Conservation (phyloP, 1,284 basidiomycete species). For the Tylopilus sp. region DNA sequence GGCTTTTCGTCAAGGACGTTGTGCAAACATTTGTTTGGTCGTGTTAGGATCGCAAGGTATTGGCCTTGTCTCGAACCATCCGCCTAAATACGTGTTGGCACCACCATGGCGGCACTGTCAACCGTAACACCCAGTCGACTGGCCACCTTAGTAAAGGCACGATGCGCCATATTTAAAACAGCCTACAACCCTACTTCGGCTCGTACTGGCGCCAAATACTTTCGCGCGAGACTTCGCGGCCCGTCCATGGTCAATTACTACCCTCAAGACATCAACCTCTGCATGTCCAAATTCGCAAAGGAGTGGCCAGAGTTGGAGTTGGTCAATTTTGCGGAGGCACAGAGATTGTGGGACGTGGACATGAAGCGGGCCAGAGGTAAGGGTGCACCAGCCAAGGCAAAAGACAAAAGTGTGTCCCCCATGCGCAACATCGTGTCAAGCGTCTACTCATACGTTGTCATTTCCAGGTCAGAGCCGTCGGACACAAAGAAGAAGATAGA, state of each 20-base stretch:
- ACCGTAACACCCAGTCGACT: conserved; percentile 44
- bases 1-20: too few relatives aligned
- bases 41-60: conserved; percentile 4
- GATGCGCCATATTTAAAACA: conserved; percentile 77
- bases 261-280: conserved; percentile 52
- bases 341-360: conserved; percentile 63
- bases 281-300: conserved; percentile 48
- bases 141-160: conserved; percentile 51
- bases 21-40: neutral
- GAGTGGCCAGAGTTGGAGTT: conserved; percentile 56
- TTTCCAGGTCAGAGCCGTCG: conserved; percentile 32
- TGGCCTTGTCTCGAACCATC: too few relatives aligned
- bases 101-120: conserved; percentile 21
- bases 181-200: conserved; percentile 74
- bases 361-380: conserved; percentile 72
- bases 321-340: conserved; percentile 59
- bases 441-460: neutral
- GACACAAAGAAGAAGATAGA: conserved; percentile 29
- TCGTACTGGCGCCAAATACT: conserved; percentile 83
- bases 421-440: neutral
- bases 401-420: conserved; percentile 52
- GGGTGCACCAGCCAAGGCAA: conserved; percentile 76
- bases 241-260: conserved; percentile 80
- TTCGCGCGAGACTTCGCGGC: conserved; percentile 69
- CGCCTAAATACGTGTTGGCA: too few relatives aligned